Evolutionary conservation across 179 eudicot species (phyloP), one percentile per base, ranked within the genome.

Genomic region (Silene noctiflora): DNA sequence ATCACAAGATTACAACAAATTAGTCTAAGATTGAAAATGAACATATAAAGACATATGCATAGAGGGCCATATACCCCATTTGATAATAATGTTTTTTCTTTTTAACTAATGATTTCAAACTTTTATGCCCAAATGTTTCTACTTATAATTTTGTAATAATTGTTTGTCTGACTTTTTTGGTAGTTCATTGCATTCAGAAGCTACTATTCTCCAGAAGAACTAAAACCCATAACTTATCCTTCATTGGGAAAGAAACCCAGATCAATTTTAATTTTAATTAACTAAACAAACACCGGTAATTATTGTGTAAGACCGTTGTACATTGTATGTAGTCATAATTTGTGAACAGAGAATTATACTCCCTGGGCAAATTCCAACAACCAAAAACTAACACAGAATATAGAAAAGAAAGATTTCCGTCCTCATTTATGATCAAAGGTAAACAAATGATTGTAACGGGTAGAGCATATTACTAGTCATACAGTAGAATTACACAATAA

Each of bases 1-100:
- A 65, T 12, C 66, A 74, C 59, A 82, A 77, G 77, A 80, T 5
- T 84, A 84, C 85, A 84, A 85, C 84, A 84, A 73, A 51, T 67
- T 76, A 79, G 16, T 62, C 42, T 66, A 66, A 46, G 60, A 69
- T 73, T 81, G 78, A 82, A 73, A 13, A 13, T 25, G 72, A 39
- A 83, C 71, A 51, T 71, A 22, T 4, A 67, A 74, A 24, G 24
- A 0, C 48, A 42, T 19, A 76, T 86, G 31, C 59, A 71, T 71
- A 22, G 17, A 63, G 59, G 59, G 59, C 66, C 77, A 76, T 64
- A 46, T 69, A 46, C 51, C 78, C 87, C 85, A 81, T 76, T 83
- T 84, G 81, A 79, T 67, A 74, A 55, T n/a, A 55, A 70, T 85
- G 83, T 72, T 72, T 76, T 69, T 76, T 55, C 59, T 78, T 79